Percentiles rank a stretch among this genome's conserved stretches.
These are phyloP conservation scores for Nicotiana tabacum DNA, from an alignment of 257 asterid genomes.

Conservation along the genomic window DNA sequence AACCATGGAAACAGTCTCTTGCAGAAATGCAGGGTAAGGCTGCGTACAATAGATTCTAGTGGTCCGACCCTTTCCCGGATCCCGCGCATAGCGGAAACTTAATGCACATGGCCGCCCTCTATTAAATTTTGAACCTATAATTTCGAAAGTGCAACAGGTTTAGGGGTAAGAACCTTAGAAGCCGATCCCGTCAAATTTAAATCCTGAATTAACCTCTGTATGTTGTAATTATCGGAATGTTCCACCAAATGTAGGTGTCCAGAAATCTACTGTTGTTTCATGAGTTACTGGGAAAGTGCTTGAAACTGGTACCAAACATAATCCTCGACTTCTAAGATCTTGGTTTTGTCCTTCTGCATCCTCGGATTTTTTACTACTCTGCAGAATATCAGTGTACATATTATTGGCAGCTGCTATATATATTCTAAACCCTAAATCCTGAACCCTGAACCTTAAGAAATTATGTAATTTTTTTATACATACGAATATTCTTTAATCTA, in stretches of 20 bases:
- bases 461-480: no score
- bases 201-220: not conserved
- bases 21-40: no score
- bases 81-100: no score
- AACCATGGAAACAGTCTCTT: no score
- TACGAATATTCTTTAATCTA: no score
- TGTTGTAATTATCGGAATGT: constrained; percentile 27
- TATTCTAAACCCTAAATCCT: not conserved
- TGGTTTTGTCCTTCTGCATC: constrained; percentile 25
- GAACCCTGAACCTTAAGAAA: no score
- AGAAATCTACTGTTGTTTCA: constrained; percentile 67
- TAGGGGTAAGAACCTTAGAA: no score
- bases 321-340: constrained; percentile 60
- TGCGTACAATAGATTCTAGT: no score
- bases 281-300: constrained; percentile 67
- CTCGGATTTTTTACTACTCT: not conserved
- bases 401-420: not conserved
- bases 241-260: constrained; percentile 60
- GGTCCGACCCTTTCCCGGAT: no score
- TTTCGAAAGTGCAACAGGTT: no score
- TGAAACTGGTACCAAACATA: constrained; percentile 74
- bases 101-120: no score
- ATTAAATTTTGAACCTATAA: no score
- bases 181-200: not conserved
- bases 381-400: not conserved